Conservation (phyloP, 352 stramenopile genomes). For the Phytophthora vignae region DNA sequence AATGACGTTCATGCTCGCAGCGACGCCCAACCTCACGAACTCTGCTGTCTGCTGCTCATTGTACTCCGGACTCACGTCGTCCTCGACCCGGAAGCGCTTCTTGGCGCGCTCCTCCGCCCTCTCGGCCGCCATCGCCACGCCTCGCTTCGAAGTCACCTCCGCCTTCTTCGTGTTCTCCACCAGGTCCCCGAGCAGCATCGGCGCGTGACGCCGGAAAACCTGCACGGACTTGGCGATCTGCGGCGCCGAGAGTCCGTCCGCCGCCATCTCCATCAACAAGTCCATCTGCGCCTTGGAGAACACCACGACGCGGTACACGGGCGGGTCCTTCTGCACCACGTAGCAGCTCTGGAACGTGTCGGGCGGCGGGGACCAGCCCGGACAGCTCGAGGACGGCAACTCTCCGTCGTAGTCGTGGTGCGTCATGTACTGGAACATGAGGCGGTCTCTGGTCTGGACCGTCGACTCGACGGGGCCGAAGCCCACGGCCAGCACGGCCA, state of each 20-base stretch:
- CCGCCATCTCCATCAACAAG: slow-evolving; percentile 32
- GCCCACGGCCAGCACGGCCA: slow-evolving; percentile 31
- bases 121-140: slow-evolving; percentile 6
- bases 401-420: slow-evolving; percentile 28
- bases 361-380: slow-evolving; percentile 17
- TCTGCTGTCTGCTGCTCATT: slow-evolving; percentile 30
- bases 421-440: slow-evolving; percentile 30
- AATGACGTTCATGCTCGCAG: slow-evolving; percentile 44
- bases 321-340: slow-evolving; percentile 22
- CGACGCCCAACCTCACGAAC: slow-evolving; percentile 44
- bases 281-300: slow-evolving; percentile 32
- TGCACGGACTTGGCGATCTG: slow-evolving; percentile 35
- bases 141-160: slow-evolving; percentile 7
- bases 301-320: slow-evolving; percentile 36
- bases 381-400: slow-evolving; percentile 1
- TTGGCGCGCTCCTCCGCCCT: not conserved
- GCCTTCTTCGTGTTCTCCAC: slow-evolving; percentile 12
- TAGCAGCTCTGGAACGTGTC: slow-evolving; percentile 32
- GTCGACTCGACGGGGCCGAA: slow-evolving; percentile 23
- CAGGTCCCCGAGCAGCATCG: slow-evolving; percentile 19
- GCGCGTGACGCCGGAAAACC: slow-evolving; percentile 13
- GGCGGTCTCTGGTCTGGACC: slow-evolving; percentile 28
- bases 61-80: slow-evolving; percentile 19
- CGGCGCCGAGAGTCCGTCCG: slow-evolving; percentile 24
- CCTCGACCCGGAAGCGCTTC: slow-evolving; percentile 4